phyloP scores from a whole-genome alignment of 2,329 filamentous ascomycete species.

The Exserohilum turcica region DNA sequence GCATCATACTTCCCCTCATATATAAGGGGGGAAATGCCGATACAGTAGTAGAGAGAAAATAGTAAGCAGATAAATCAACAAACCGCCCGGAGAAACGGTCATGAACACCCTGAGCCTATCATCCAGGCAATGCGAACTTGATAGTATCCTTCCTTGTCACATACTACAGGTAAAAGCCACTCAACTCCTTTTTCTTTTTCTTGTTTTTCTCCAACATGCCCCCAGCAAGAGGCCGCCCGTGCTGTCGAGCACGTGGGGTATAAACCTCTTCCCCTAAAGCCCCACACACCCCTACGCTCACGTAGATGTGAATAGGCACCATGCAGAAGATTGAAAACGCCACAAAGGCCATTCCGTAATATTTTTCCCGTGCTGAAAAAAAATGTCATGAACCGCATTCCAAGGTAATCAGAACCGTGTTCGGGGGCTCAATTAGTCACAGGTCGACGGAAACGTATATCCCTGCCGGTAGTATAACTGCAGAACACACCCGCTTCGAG shows the following conservation, averaged over 20 bases:
- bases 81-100: neutral
- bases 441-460: neutral
- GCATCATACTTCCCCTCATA: neutral
- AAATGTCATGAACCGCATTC: slow-evolving; percentile 7
- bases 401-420: slow-evolving; percentile 3
- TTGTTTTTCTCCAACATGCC: slow-evolving; percentile 3
- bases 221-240: neutral
- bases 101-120: neutral
- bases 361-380: slow-evolving; percentile 3
- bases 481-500: slow-evolving; percentile 1
- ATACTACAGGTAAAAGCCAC: neutral
- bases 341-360: slow-evolving; percentile 8
- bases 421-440: slow-evolving; percentile 1
- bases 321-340: slow-evolving; percentile 1
- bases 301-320: slow-evolving; percentile 1
- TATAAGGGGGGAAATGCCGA: neutral
- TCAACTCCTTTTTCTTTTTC: neutral
- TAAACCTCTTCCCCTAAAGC: slow-evolving; percentile 1
- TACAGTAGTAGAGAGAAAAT: neutral
- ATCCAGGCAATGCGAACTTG: neutral
- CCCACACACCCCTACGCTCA: slow-evolving; percentile 1
- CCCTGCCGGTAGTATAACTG: neutral
- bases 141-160: neutral
- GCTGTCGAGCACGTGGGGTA: neutral
- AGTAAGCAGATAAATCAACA: neutral